phyloP scores from a whole-genome alignment of 202 grass and related monocot genomes.

The Schoenoplectus tabernaemontani region DNA sequence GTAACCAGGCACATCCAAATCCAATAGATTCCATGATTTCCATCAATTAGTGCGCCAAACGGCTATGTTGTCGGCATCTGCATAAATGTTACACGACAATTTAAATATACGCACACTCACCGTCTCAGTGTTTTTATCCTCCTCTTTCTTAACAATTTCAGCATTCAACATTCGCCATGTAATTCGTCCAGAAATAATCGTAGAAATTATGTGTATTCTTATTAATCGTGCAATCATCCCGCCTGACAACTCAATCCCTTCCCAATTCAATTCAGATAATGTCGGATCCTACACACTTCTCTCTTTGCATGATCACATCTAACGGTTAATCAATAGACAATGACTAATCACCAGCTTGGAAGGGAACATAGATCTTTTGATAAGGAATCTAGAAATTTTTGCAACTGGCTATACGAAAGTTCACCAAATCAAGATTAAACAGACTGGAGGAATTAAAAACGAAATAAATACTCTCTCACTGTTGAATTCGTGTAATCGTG shows the following conservation, averaged over 20 bases:
- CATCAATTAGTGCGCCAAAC: slow-evolving; percentile 18
- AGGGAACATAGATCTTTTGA: neutral
- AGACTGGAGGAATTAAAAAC: neutral
- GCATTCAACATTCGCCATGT: neutral
- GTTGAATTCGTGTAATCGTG: neutral
- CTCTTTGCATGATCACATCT: neutral
- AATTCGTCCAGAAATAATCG: neutral
- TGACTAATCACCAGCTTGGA: neutral
- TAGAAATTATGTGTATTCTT: neutral
- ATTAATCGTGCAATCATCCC: neutral
- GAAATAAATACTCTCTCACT: neutral
- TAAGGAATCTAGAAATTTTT: neutral
- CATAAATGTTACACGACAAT: neutral
- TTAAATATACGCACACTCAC: neutral
- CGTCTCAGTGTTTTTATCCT: neutral
- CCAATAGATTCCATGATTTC: neutral
- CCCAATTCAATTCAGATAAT: neutral
- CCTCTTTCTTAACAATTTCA: neutral
- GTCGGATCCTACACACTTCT: neutral
- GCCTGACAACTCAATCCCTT: slow-evolving; percentile 1
- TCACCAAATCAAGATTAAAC: slow-evolving; percentile 15
- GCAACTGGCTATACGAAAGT: neutral
- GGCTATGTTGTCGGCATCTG: neutral
- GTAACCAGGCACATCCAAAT: neutral
- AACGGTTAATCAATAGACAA: neutral